Evolutionary conservation across 2,329 filamentous ascomycete species (phyloP), one percentile per base, ranked within the genome.

Genomic region (Dothidotthia symphoricarpi): DNA sequence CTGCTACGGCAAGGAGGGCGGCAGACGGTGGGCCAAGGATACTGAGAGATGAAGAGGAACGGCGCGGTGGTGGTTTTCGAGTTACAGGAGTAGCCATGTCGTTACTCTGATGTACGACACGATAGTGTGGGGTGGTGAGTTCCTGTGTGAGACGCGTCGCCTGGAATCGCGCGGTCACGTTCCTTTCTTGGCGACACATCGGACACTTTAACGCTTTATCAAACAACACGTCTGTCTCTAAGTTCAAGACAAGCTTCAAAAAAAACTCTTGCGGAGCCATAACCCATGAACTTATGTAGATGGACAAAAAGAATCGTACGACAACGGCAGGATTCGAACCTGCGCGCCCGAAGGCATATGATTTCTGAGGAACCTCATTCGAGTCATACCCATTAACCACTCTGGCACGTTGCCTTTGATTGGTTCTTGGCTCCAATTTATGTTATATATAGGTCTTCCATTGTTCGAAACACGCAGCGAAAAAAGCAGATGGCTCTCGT

Each of bases 341-440:
- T 53, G 49, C 38, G 53, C 53, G 49, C 27, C 51, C 53, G 53
- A 57, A 57, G 47, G 28, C 49, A 57, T 57, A 51, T 53, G 53
- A 54, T 57, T 49, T 53, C 50, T 45, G 45, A 17, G 47, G 34
- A 28, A 16, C 34, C 33, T 42, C 41, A 36, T 57, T 55, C 53
- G 53, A 57, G 53, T 54, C 53, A 53, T 51, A 57, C 53, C 41
- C 53, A 51, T 57, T 44, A 44, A 44, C 41, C 41, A 44, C 41
- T 44, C 41, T 44, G 41, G 37, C 41, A 44, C 36, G 12, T 4
- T 17, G 41, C 36, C 41, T 44, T 29, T 40, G 41, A 44, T 44
- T 40, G 37, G 37, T 28, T 31, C 11, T 10, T 15, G 2, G 10
- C 9, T 6, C 16, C 6, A 15, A 0, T 3, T 13, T 2, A 11